Evolutionary conservation across 2,329 filamentous ascomycete species (phyloP), one percentile per base, ranked within the genome.

Genomic region (Pyrenophora seminiperda): DNA sequence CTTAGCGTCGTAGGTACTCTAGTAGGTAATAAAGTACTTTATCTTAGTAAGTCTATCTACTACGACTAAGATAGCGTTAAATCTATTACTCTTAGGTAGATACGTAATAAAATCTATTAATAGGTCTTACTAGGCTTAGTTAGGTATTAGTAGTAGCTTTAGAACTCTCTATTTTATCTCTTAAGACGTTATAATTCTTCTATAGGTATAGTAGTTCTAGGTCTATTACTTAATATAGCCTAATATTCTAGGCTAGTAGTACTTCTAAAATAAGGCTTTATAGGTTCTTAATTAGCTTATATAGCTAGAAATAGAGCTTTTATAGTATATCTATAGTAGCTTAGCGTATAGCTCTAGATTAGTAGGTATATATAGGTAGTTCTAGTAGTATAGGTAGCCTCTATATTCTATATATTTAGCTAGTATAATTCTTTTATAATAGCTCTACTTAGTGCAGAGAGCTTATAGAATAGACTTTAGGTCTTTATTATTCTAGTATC

Each of bases 91-190:
- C 32, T 34, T 15, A 13, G 32, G 22, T 10, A 31, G 13, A 19
- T 20, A 18, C 2, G 36, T 32, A 17, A 47, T 40, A 29, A 41
- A 47, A 14, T 47, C 34, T 6, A 41, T 41, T 2, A 19, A 47
- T 10, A 47, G 29, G n/a, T n/a, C n/a, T n/a, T n/a, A n/a, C n/a
- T n/a, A n/a, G n/a, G n/a, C n/a, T n/a, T n/a, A n/a, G n/a, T n/a
- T n/a, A n/a, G n/a, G n/a, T n/a, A n/a, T n/a, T n/a, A n/a, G n/a
- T n/a, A n/a, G n/a, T n/a, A n/a, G n/a, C n/a, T n/a, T n/a, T n/a
- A n/a, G n/a, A n/a, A n/a, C n/a, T n/a, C n/a, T n/a, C n/a, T n/a
- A n/a, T n/a, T n/a, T n/a, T n/a, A n/a, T n/a, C n/a, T n/a, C n/a
- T n/a, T n/a, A n/a, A n/a, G n/a, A n/a, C n/a, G n/a, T n/a, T n/a